These are phyloP conservation scores for Aspergillus awamori DNA, from an alignment of 2,329 filamentous ascomycete genomes.

Conservation along the genomic window DNA sequence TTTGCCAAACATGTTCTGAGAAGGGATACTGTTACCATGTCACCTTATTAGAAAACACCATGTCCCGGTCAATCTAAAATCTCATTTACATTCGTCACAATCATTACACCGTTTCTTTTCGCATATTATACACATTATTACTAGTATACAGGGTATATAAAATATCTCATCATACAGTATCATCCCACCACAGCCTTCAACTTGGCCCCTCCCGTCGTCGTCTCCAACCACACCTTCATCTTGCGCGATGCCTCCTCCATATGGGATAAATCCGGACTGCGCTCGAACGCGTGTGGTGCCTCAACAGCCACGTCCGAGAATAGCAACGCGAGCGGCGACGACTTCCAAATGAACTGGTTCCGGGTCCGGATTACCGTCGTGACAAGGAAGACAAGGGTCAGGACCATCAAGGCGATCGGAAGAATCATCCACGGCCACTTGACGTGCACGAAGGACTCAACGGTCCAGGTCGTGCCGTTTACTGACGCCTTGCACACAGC, in stretches of 20 bases:
- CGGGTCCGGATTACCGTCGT: slow-evolving; percentile 44
- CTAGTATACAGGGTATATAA: no score
- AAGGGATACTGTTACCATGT: no score
- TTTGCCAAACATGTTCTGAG: neutral
- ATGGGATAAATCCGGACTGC: slow-evolving; percentile 22
- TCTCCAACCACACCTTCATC: slow-evolving; percentile 29
- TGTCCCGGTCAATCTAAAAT: no score
- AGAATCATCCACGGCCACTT: slow-evolving; percentile 30
- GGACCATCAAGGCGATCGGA: slow-evolving; percentile 24
- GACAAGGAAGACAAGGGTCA: slow-evolving; percentile 55
- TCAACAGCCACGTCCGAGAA: slow-evolving; percentile 27
- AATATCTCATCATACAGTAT: no score
- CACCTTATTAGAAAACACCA: no score
- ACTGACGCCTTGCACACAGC: slow-evolving; percentile 20
- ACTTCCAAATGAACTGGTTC: slow-evolving; percentile 33
- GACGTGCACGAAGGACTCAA: slow-evolving; percentile 26
- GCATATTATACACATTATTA: no score
- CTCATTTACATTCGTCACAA: no score
- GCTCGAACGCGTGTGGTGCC: slow-evolving; percentile 12
- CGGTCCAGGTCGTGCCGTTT: slow-evolving; percentile 23
- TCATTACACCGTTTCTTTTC: no score
- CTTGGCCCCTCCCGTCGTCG: slow-evolving; percentile 19
- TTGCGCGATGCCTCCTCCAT: slow-evolving; percentile 28
- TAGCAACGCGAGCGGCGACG: slow-evolving; percentile 26
- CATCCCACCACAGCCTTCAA: slow-evolving; percentile 17